Evolutionary conservation across 805 yeast species (phyloP).

Genomic region (Dipodascus albidus): DNA sequence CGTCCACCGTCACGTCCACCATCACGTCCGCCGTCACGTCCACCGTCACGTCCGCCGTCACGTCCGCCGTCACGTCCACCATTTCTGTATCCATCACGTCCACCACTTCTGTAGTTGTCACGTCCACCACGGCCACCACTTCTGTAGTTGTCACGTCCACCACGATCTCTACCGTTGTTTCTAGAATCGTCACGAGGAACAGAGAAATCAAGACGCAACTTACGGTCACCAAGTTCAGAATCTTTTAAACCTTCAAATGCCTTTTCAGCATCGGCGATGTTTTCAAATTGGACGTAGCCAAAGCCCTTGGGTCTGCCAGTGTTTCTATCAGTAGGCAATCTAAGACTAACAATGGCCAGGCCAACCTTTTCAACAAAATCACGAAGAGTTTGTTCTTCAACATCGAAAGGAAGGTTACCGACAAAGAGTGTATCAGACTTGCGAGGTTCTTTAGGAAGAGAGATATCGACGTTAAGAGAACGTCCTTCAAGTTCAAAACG

Average conservation of each 20-base stretch:
- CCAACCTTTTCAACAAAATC: slow-evolving; percentile 69
- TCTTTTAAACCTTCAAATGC: slow-evolving; percentile 86
- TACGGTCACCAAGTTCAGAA: slow-evolving; percentile 78
- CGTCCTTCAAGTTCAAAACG: slow-evolving; percentile 96
- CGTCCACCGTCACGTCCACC: slow-evolving; percentile 30
- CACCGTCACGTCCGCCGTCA: slow-evolving; percentile 16
- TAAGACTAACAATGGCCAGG: slow-evolving; percentile 64
- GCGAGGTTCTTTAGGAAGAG: slow-evolving; percentile 62
- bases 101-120: slow-evolving; percentile 33
- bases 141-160: slow-evolving; percentile 31
- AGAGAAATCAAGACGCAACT: slow-evolving; percentile 90
- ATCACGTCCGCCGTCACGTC: slow-evolving; percentile 24
- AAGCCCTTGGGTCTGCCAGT: slow-evolving; percentile 98
- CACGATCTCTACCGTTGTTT: slow-evolving; percentile 17
- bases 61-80: slow-evolving; percentile 21
- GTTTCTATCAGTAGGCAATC: slow-evolving; percentile 97
- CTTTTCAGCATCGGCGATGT: slow-evolving; percentile 79
- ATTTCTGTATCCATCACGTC: slow-evolving; percentile 29
- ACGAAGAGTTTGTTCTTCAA: slow-evolving; percentile 68
- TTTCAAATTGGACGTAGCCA: slow-evolving; percentile 88
- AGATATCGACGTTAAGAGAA: slow-evolving; percentile 86
- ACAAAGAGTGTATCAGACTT: slow-evolving; percentile 85
- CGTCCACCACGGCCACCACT: slow-evolving; percentile 18
- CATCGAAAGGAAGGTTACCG: slow-evolving; percentile 91
- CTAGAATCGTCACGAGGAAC: slow-evolving; percentile 65